Percentiles rank a stretch among this genome's conserved stretches.
These are phyloP conservation scores for Capniomyces stellatus DNA, from an alignment of 371 early-diverging fungal species.

Conservation along the genomic window DNA sequence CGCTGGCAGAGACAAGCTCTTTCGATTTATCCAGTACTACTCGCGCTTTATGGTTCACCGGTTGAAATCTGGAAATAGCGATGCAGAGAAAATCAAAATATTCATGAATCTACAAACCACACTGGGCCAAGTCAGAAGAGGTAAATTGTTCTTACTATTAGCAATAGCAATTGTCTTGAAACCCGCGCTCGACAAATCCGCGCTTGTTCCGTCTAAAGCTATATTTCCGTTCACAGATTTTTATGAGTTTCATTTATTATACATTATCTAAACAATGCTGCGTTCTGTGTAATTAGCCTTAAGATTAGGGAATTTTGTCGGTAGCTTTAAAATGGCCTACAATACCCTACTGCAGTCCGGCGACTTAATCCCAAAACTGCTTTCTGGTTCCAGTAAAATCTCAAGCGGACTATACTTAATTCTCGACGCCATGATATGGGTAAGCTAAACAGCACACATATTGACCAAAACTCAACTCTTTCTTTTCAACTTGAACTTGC, in stretches of 20 bases:
- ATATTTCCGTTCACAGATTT: too few species aligned
- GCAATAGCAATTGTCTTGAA: too few species aligned
- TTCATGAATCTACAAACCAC: background rate
- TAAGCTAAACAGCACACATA: too few species aligned
- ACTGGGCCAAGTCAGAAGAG: background rate
- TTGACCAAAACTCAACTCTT: too few species aligned
- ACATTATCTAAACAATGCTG: too few species aligned
- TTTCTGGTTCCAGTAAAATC: background rate
- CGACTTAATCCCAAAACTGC: background rate
- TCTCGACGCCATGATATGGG: background rate
- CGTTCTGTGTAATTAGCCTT: too few species aligned
- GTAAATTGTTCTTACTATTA: background rate
- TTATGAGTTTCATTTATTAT: too few species aligned
- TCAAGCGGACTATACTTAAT: background rate
- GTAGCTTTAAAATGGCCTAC: background rate
- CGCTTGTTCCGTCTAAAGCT: too few species aligned
- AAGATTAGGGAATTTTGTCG: background rate
- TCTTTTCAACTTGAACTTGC: too few species aligned
- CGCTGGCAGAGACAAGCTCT: slow-evolving; percentile 57
- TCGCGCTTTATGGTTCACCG: slow-evolving; percentile 41
- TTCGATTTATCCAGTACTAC: slow-evolving; percentile 56
- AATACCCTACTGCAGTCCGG: background rate
- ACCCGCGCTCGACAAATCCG: too few species aligned
- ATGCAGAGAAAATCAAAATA: background rate
- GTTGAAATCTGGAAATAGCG: slow-evolving; percentile 4